A percentile compares a stretch with the other conserved stretches of the same genome.
Conservation (phyloP, 495 filamentous ascomycete genomes). For the Acidomyces sp. region DNA sequence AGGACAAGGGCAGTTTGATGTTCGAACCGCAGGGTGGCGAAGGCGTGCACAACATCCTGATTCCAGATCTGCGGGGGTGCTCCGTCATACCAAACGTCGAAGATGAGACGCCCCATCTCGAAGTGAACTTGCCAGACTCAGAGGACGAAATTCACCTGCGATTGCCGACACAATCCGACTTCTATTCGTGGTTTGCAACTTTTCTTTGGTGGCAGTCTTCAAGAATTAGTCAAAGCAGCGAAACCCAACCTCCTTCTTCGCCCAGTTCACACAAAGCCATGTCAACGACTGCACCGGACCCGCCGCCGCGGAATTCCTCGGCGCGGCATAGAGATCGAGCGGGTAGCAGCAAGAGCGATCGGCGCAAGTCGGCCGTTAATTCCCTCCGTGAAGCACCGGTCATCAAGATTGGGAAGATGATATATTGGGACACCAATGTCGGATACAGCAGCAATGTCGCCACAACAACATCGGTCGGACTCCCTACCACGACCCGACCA, state of each 20-base stretch:
- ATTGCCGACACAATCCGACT: slow-evolving; percentile 59
- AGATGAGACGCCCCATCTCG: slow-evolving; percentile 58
- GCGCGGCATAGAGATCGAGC: slow-evolving; percentile 13
- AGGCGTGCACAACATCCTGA: slow-evolving; percentile 43
- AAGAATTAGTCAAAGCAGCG: background rate
- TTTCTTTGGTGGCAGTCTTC: slow-evolving; percentile 82
- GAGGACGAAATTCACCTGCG: slow-evolving; percentile 60
- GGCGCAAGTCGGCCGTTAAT: slow-evolving; percentile 47
- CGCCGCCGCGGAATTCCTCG: slow-evolving; percentile 13
- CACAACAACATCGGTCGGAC: background rate
- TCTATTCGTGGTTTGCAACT: slow-evolving; percentile 85
- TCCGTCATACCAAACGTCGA: slow-evolving; percentile 52
- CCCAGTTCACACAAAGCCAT: background rate
- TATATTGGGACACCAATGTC: slow-evolving; percentile 69
- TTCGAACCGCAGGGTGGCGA: slow-evolving; percentile 49
- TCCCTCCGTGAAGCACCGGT: slow-evolving; percentile 67
- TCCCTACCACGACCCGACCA: slow-evolving; percentile 13
- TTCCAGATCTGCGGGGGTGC: slow-evolving; percentile 80
- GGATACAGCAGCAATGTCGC: slow-evolving; percentile 35
- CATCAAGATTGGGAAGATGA: slow-evolving; percentile 93
- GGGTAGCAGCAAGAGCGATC: slow-evolving; percentile 11
- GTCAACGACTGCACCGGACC: slow-evolving; percentile 3
- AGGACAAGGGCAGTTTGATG: slow-evolving; percentile 50
- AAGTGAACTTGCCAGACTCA: slow-evolving; percentile 58
- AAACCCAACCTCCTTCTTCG: background rate